Base-by-base conservation (phyloP, 2,329 filamentous ascomycete genomes). In the Fusarium paranaense region DNA sequence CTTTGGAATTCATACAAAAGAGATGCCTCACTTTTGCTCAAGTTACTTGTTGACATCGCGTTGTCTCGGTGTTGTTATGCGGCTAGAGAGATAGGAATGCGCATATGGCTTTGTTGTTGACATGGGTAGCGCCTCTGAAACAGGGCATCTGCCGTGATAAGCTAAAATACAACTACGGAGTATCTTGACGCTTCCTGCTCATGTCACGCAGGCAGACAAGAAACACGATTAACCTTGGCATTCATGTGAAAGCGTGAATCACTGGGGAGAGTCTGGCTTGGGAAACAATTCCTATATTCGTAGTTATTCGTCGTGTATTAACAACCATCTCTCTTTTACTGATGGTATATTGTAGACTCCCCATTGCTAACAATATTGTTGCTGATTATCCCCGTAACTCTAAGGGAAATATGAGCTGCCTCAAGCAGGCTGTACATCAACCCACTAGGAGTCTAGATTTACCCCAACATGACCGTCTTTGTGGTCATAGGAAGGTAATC, bases 141-240 rank as follows among this genome's bases (percentile, higher is more conserved):
- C 16, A 37, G 35, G 35, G 35, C 35, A 37, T 18, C 7, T 18
- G 16, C 3, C 3, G 18, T 37, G 35, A 8, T 37, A 37, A 37
- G 6, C 18, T 18, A 8, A 37, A 37, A 37, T 18, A 37, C 16
- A 37, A 37, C 16, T 8, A 37, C 8, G 16, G 35, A 37, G 30
- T 16, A 22, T 54, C 25, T 33, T 6, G 16, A 27, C 9, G 20
- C 67, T 62, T 70, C 27, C 10, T 40, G 27, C 42, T 18, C 47
- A 52, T 25, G 25, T 30, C 47, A 52, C 47, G 47, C 27, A 52
- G 47, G 47, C 47, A 52, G 45, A 50, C 45, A 50, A 50, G 47
- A 52, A 52, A 27, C 22, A 27, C 45, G 6, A 18, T 40, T 32
- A 50, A 27, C 42, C 72, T 76, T 74, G 72, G 70, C 73, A 25